A percentile compares a stretch with the other conserved stretches of the same genome.
phyloP scores from a whole-genome alignment of 495 filamentous ascomycete species.

The Lineolata rhizophorae region DNA sequence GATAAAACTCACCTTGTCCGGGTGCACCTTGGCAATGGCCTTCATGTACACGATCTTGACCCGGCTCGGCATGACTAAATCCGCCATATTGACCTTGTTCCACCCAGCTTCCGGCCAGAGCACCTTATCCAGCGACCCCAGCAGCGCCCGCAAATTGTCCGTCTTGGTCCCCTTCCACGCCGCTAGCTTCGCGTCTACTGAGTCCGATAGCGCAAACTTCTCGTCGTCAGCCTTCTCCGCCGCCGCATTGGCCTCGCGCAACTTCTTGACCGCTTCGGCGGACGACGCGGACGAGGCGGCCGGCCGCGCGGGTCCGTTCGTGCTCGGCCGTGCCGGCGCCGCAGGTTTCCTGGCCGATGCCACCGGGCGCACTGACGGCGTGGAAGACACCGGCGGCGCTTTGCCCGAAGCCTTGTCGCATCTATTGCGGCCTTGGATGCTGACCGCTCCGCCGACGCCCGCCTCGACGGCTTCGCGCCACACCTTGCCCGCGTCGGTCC shows the following conservation, averaged over 20 bases:
- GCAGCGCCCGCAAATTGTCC: slow-evolving; percentile 72
- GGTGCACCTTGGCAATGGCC: slow-evolving; percentile 94
- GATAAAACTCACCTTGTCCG: slow-evolving; percentile 63
- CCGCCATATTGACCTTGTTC: slow-evolving; percentile 90
- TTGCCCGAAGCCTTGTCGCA: slow-evolving; percentile 66
- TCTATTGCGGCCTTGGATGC: slow-evolving; percentile 66
- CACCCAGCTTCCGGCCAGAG: slow-evolving; percentile 83
- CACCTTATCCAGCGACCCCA: slow-evolving; percentile 74
- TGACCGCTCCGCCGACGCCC: slow-evolving; percentile 60
- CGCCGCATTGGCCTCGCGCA: slow-evolving; percentile 63
- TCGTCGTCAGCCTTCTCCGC: slow-evolving; percentile 74
- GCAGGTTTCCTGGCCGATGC: slow-evolving; percentile 3
- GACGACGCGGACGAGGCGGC: slow-evolving; percentile 15
- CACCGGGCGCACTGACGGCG: slow-evolving; percentile 5
- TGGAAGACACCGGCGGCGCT: slow-evolving; percentile 6
- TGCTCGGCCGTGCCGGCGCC: slow-evolving; percentile 11
- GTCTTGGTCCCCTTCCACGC: slow-evolving; percentile 75
- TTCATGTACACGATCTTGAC: slow-evolving; percentile 98
- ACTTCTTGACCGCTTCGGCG: slow-evolving; percentile 45
- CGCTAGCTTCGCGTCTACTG: slow-evolving; percentile 53
- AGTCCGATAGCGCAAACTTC: slow-evolving; percentile 70
- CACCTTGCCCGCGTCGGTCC: slow-evolving; percentile 55
- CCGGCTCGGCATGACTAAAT: slow-evolving; percentile 71
- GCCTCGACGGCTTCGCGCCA: slow-evolving; percentile 72
- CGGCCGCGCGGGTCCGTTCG: slow-evolving; percentile 16